phyloP scores from a whole-genome alignment of 371 early-diverging fungal genomes.

The Rhizopus delemar region DNA sequence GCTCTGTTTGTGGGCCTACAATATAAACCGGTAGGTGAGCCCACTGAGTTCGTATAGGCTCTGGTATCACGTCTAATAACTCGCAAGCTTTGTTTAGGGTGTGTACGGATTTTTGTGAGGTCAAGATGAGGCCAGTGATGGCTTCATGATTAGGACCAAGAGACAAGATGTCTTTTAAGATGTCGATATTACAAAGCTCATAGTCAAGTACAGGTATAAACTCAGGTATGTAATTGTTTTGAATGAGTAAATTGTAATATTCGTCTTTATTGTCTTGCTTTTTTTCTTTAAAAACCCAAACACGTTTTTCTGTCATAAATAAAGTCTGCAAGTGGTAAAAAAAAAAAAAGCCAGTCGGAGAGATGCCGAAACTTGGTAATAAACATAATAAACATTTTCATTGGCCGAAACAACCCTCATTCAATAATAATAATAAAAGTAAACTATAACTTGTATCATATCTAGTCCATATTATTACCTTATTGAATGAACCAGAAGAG shows the following conservation, averaged over 20 bases:
- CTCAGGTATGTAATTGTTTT: slow-evolving; percentile 18
- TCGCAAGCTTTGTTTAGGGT: slow-evolving; percentile 23
- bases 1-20: slow-evolving; percentile 57
- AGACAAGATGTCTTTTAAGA: slow-evolving; percentile 17
- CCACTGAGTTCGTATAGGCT: slow-evolving; percentile 21
- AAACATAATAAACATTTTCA: too few species aligned
- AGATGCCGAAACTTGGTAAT: not conserved
- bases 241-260: slow-evolving; percentile 18
- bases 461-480: too few species aligned
- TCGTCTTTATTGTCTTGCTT: slow-evolving; percentile 19
- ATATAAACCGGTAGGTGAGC: slow-evolving; percentile 33
- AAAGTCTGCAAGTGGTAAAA: not conserved
- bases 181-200: slow-evolving; percentile 12
- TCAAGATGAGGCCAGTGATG: slow-evolving; percentile 32
- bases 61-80: not conserved
- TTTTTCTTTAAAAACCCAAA: slow-evolving; percentile 28
- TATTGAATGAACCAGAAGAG: too few species aligned
- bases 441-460: too few species aligned
- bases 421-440: too few species aligned
- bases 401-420: too few species aligned
- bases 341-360: slow-evolving; percentile 1
- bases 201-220: slow-evolving; percentile 48
- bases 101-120: slow-evolving; percentile 46
- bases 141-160: slow-evolving; percentile 19
- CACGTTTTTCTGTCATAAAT: slow-evolving; percentile 12